Conservation (phyloP, 1,284 basidiomycete species). For the Cutaneotrichosporon sp. region DNA sequence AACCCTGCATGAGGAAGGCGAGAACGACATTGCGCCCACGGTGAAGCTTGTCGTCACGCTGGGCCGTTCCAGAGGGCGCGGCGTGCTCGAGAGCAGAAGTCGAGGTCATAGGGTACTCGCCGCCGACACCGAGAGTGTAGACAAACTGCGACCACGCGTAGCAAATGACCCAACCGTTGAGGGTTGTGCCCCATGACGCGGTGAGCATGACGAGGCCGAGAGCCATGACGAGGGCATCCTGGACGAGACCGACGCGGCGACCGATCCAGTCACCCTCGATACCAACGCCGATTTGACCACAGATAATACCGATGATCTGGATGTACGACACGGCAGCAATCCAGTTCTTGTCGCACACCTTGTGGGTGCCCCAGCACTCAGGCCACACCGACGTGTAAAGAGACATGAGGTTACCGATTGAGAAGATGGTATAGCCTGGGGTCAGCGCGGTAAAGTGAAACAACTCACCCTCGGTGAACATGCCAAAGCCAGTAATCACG, state of each 20-base stretch:
- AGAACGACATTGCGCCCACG: conserved; percentile 59
- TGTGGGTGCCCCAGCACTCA: conserved; percentile 55
- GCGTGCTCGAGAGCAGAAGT: conserved; percentile 58
- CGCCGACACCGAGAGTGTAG: conserved; percentile 57
- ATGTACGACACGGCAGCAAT: conserved; percentile 50
- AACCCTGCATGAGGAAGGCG: conserved; percentile 59
- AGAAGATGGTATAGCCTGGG: conserved; percentile 37
- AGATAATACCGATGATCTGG: conserved; percentile 56
- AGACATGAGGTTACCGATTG: conserved; percentile 57
- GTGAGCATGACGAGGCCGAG: conserved; percentile 59
- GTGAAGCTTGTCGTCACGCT: conserved; percentile 58
- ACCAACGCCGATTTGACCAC: conserved; percentile 59
- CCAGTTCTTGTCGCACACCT: conserved; percentile 56
- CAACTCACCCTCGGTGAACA: conserved; percentile 55
- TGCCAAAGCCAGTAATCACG: conserved; percentile 58
- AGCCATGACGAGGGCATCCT: conserved; percentile 53
- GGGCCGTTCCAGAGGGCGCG: conserved; percentile 45
- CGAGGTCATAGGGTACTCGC: conserved; percentile 61
- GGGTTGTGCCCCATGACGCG: conserved; percentile 57
- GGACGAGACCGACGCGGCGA: conserved; percentile 56
- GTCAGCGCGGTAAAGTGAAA: background rate
- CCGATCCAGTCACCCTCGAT: conserved; percentile 61
- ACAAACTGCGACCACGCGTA: conserved; percentile 57
- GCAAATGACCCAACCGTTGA: conserved; percentile 60
- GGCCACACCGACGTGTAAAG: conserved; percentile 58